Percentiles rank a stretch among this genome's conserved stretches.
These are phyloP conservation scores for Xanthoconium purpureum DNA, from an alignment of 768 basidiomycete species.

Conservation along the genomic window DNA sequence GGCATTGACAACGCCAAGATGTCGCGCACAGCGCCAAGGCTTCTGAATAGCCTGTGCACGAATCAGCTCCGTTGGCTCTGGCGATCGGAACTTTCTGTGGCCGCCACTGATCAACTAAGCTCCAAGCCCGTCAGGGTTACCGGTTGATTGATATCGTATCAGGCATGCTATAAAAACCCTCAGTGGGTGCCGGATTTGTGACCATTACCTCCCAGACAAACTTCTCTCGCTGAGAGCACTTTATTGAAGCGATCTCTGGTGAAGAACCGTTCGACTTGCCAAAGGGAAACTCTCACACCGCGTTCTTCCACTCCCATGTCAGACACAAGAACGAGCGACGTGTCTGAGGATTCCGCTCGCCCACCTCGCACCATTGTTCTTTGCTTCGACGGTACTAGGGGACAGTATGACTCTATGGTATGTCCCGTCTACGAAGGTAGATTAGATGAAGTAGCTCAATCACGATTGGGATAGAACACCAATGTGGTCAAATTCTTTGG, in stretches of 20 bases:
- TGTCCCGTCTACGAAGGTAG: slow-evolving; percentile 11
- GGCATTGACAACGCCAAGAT: not conserved
- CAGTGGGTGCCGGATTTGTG: too few species aligned
- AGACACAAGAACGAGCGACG: not conserved
- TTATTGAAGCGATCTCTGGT: not conserved
- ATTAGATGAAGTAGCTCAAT: not conserved
- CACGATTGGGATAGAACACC: slow-evolving; percentile 43
- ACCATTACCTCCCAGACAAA: not conserved
- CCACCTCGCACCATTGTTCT: slow-evolving; percentile 50
- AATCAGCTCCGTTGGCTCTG: not conserved
- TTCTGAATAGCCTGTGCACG: not conserved
- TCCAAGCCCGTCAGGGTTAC: not conserved
- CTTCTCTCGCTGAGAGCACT: not conserved
- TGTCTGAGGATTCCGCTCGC: not conserved
- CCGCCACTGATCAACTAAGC: not conserved
- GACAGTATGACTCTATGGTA: slow-evolving; percentile 49
- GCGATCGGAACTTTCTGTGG: not conserved
- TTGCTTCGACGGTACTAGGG: slow-evolving; percentile 69
- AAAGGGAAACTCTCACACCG: not conserved
- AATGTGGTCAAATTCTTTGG: slow-evolving; percentile 71
- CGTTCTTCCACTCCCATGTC: slow-evolving; percentile 14
- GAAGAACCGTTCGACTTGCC: not conserved
- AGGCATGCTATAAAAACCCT: slow-evolving; percentile 6
- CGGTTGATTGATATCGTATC: not conserved
- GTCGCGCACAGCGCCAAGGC: not conserved